A percentile compares a stretch with the other conserved stretches of the same genome.
These are phyloP conservation scores for Crithidia thermophila DNA, from an alignment of 208 protist species.

Conservation along the genomic window DNA sequence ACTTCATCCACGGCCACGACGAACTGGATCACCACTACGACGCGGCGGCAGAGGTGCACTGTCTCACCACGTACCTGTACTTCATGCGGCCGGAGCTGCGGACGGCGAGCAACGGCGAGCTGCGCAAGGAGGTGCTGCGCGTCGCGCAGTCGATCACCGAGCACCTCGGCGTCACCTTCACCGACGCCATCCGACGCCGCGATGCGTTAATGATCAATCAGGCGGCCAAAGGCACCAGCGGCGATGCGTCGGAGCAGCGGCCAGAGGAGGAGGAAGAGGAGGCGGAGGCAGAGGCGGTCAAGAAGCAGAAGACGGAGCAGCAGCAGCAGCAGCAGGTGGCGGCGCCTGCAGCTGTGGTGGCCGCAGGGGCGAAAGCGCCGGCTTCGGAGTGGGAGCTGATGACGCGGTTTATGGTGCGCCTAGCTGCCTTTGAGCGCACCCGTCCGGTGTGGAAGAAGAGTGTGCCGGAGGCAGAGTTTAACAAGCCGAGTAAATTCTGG, in stretches of 20 bases:
- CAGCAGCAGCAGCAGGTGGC: neutral
- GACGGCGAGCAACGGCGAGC: slow-evolving; percentile 27
- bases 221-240: slow-evolving; percentile 29
- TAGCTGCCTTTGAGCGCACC: slow-evolving; percentile 51
- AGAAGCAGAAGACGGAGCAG: slow-evolving; percentile 1
- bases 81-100: slow-evolving; percentile 67
- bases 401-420: slow-evolving; percentile 50
- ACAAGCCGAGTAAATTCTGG: slow-evolving; percentile 66
- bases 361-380: neutral
- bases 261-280: slow-evolving; percentile 34
- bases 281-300: slow-evolving; percentile 14
- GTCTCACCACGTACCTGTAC: slow-evolving; percentile 72
- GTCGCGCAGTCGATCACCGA: slow-evolving; percentile 68
- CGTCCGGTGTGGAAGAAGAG: slow-evolving; percentile 74
- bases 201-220: slow-evolving; percentile 83
- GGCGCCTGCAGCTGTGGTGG: neutral
- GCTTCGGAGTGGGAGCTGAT: slow-evolving; percentile 46
- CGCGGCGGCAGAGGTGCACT: slow-evolving; percentile 89
- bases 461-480: slow-evolving; percentile 50
- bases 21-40: slow-evolving; percentile 96
- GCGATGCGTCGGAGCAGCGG: slow-evolving; percentile 16
- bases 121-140: slow-evolving; percentile 60
- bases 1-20: slow-evolving; percentile 56
- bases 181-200: slow-evolving; percentile 70
- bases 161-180: slow-evolving; percentile 71